Conservation (phyloP, 306 rosid genomes). For the Prunus campanulata region DNA sequence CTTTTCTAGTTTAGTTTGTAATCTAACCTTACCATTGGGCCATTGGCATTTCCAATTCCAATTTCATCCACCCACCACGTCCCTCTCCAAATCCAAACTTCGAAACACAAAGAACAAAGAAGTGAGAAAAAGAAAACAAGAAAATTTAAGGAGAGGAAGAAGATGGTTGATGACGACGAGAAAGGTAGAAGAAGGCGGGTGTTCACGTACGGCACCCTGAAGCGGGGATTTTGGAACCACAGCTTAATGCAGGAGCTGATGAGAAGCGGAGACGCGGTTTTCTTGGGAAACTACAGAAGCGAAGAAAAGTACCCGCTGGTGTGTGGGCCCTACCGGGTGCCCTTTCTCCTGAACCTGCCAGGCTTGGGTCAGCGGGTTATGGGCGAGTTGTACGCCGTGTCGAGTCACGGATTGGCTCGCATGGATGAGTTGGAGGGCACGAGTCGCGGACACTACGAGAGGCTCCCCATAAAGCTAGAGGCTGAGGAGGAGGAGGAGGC, state of each 20-base stretch:
- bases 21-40: no score
- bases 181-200: slow-evolving; percentile 2
- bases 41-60: no score
- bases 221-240: slow-evolving; percentile 68
- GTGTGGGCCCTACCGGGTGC: slow-evolving; percentile 77
- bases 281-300: slow-evolving; percentile 51
- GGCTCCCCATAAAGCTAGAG: slow-evolving; percentile 42
- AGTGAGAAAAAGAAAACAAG: no score
- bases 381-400: slow-evolving; percentile 73
- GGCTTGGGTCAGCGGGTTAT: slow-evolving; percentile 51
- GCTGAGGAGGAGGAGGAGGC: background rate
- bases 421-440: slow-evolving; percentile 72
- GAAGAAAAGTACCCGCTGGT: slow-evolving; percentile 49
- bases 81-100: no score
- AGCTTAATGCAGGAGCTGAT: slow-evolving; percentile 59
- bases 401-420: slow-evolving; percentile 36
- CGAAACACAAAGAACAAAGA: no score
- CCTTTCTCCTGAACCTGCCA: slow-evolving; percentile 64
- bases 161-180: slow-evolving; percentile 35
- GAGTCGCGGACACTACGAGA: slow-evolving; percentile 55
- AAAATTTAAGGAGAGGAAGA: background rate
- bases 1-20: no score
- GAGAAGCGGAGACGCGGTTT: slow-evolving; percentile 56
- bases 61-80: no score
- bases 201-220: slow-evolving; percentile 74